Base-by-base conservation (phyloP, 2,329 filamentous ascomycete species). In the Thielaviopsis populi region DNA sequence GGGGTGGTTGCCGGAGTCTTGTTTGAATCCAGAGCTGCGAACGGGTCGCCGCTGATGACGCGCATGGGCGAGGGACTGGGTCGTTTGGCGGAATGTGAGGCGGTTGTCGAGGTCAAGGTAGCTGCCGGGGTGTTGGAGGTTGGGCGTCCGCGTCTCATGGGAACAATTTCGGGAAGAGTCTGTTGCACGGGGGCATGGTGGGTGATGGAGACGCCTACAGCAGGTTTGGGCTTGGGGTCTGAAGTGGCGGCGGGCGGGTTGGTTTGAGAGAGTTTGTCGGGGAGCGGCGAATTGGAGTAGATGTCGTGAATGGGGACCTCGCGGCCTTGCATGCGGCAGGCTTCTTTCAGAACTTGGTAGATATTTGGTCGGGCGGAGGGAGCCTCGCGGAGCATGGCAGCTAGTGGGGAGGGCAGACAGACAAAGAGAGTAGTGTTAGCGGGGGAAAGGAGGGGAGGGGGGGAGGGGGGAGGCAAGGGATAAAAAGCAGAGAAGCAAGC, bases 231-330 rank as follows among this genome's bases (percentile, higher is more conserved):
- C 59, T 77, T 73, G 53, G 78, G 71, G 65, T 80, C 78, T 6
- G 78, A 74, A 7, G 83, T 79, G 22, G 80, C 73, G 15, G 80
- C 72, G 15, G 84, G 81, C 10, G 80, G 69, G 80, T 81, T 70
- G 75, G 74, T 73, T 69, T 69, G 69, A 61, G 80, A 79, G 17
- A 82, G 74, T n/a, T 54, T 54, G 72, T 92, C 87, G 42, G 84
- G 84, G 54, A 82, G 79, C 13, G 87, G 76, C 66, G 84, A 76
- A 56, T 77, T 79, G 54, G 84, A 76, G 72, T 91, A 92, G 63
- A 91, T 91, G 76, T 99, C 91, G 77, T 89, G 87, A 69, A 99
- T 88, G 0, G 91, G 91, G 10, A 91, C 81, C 68, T 91, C 85
- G 66, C 86, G 86, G 63, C 91, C 89, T 72, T 94, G 88, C 89